A percentile compares a stretch with the other conserved stretches of the same genome.
These are phyloP conservation scores for Phlyctochytrium planicorne DNA, from an alignment of 192 early-diverging fungal species.

Conservation along the genomic window DNA sequence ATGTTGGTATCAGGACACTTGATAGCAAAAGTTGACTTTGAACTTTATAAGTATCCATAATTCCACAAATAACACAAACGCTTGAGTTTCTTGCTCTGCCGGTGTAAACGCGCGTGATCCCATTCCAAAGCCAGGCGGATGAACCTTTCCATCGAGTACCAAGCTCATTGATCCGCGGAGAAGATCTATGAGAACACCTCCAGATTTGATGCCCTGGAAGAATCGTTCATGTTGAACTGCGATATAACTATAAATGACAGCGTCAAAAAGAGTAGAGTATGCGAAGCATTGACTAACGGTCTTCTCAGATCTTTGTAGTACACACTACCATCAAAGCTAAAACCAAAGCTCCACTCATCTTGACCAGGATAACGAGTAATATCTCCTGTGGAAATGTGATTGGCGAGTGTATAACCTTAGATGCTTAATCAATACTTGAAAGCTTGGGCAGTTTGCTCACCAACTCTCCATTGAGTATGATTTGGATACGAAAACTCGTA, in stretches of 20 bases:
- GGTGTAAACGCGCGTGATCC: slow-evolving; percentile 31
- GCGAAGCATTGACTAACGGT: slow-evolving; percentile 16
- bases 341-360: slow-evolving; percentile 43
- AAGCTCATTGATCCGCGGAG: slow-evolving; percentile 37
- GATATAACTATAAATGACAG: slow-evolving; percentile 23
- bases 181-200: slow-evolving; percentile 48
- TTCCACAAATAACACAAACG: too few species aligned
- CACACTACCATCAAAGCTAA: slow-evolving; percentile 33
- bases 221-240: slow-evolving; percentile 19
- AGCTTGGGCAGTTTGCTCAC: slow-evolving; percentile 32
- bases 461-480: slow-evolving; percentile 41
- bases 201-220: slow-evolving; percentile 37
- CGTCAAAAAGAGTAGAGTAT: not conserved
- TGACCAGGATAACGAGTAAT: slow-evolving; percentile 35
- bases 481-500: slow-evolving; percentile 48
- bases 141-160: slow-evolving; percentile 38
- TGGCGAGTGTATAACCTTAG: not conserved
- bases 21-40: slow-evolving; percentile 29
- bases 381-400: not conserved
- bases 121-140: slow-evolving; percentile 40
- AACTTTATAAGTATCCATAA: too few species aligned
- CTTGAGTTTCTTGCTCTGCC: slow-evolving; percentile 38
- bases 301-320: slow-evolving; percentile 26
- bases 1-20: slow-evolving; percentile 38
- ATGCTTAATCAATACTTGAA: not conserved